Percentiles rank a stretch among this genome's conserved stretches.
phyloP scores from a whole-genome alignment of 768 basidiomycete genomes.

The Phaffia tasmanica region DNA sequence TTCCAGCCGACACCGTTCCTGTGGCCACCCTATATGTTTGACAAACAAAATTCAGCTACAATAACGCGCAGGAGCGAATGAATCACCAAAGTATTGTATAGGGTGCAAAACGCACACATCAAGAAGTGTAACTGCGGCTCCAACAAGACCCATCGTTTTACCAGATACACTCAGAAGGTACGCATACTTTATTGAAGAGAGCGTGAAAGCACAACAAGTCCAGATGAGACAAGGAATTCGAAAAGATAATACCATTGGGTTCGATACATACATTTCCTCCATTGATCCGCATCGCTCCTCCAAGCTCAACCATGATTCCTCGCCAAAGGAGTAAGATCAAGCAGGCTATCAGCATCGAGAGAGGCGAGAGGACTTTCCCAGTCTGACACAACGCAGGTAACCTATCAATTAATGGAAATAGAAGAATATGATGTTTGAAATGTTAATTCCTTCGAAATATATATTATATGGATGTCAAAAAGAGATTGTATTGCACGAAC shows the following conservation, averaged over 20 bases:
- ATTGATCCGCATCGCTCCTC: conserved; percentile 54
- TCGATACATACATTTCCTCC: conserved; percentile 46
- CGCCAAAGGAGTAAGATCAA: conserved; percentile 58
- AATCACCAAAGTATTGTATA: too few relatives aligned
- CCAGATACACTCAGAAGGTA: conserved; percentile 46
- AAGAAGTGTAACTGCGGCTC: conserved; percentile 55
- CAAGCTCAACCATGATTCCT: conserved; percentile 63
- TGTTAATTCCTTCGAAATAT: background rate
- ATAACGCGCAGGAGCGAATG: too few relatives aligned
- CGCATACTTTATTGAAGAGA: conserved; percentile 10
- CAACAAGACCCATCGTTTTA: conserved; percentile 54
- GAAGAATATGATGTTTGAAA: conserved; percentile 46
- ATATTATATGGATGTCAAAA: too few relatives aligned
- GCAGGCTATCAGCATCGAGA: conserved; percentile 55
- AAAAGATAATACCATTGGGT: background rate
- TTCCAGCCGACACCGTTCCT: conserved; percentile 60
- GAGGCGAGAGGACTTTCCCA: conserved; percentile 44
- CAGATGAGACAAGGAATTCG: background rate
- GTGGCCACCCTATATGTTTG: conserved; percentile 45
- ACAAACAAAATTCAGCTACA: too few relatives aligned
- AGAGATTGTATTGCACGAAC: conserved; percentile 39
- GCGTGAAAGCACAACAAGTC: conserved; percentile 48
- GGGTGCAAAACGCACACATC: conserved; percentile 43
- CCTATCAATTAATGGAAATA: conserved; percentile 56
- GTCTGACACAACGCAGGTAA: conserved; percentile 56